These are phyloP conservation scores for Hawksworthiomyces lignivorus DNA, from an alignment of 2,329 filamentous ascomycete species.

Conservation along the genomic window DNA sequence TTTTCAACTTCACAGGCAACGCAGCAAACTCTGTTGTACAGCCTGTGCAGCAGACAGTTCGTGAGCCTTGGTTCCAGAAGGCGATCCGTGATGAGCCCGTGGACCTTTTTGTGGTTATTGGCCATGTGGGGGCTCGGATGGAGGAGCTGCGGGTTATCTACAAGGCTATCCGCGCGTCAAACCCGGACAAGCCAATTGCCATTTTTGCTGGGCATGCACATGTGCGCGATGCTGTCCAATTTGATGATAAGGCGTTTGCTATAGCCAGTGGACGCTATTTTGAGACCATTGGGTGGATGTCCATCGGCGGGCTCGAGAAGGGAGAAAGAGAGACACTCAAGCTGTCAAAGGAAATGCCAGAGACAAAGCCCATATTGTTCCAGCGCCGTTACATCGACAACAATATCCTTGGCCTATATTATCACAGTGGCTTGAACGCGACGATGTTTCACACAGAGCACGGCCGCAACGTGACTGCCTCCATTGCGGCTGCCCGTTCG, in stretches of 20 bases:
- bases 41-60: constrained; percentile 69
- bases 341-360: constrained; percentile 7
- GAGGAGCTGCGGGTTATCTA: constrained; percentile 72
- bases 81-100: constrained; percentile 70
- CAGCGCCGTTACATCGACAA: constrained; percentile 85
- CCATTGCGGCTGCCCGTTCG: constrained; percentile 63
- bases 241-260: constrained; percentile 69
- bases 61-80: constrained; percentile 81
- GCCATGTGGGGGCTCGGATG: constrained; percentile 78
- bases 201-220: constrained; percentile 91
- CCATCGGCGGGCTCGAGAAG: constrained; percentile 54
- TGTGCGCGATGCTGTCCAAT: constrained; percentile 74
- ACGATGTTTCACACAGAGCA: constrained; percentile 68
- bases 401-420: constrained; percentile 75
- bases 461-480: constrained; percentile 61
- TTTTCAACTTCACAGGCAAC: constrained; percentile 89
- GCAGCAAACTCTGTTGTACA: constrained; percentile 85
- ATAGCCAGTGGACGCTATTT: constrained; percentile 87
- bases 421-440: constrained; percentile 68
- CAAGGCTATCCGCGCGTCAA: constrained; percentile 65
- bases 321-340: constrained; percentile 26
- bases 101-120: constrained; percentile 79
- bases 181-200: constrained; percentile 77
- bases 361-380: constrained; percentile 41
- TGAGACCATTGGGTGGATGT: constrained; percentile 93